phyloP scores from a whole-genome alignment of 305 asterid species.

The Nicotiana rustica region DNA sequence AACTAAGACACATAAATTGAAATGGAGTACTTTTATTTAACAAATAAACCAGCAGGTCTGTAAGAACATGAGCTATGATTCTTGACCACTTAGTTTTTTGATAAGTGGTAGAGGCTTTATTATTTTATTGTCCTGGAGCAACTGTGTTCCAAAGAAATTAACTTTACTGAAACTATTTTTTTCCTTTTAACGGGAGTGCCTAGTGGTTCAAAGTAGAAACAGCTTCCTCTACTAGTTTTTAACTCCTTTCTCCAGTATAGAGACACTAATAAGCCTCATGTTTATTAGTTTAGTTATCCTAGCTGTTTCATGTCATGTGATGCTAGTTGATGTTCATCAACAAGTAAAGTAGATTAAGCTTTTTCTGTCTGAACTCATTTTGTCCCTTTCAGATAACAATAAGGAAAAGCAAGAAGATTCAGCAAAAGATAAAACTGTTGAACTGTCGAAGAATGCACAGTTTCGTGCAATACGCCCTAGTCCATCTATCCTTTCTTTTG shows the following conservation, averaged over 20 bases:
- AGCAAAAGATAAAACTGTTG: conserved; percentile 49
- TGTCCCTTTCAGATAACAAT: conserved; percentile 58
- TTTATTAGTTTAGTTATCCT: neutral
- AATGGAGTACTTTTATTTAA: neutral
- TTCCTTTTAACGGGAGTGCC: neutral
- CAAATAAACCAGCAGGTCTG: neutral
- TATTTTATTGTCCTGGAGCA: conserved; percentile 1
- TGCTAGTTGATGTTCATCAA: neutral
- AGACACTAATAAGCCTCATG: neutral
- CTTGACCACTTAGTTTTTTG: neutral
- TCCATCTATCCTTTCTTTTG: conserved; percentile 85
- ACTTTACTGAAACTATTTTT: conserved; percentile 11
- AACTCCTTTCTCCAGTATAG: neutral
- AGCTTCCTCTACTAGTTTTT: neutral
- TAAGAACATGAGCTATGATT: neutral
- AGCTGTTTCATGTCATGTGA: conserved; percentile 22
- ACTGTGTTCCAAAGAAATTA: neutral
- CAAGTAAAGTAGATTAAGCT: neutral
- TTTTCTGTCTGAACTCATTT: neutral
- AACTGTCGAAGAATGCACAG: conserved; percentile 88
- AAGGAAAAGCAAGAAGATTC: conserved; percentile 55
- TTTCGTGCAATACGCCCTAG: conserved; percentile 95
- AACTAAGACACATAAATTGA: neutral
- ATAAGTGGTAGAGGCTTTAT: neutral
- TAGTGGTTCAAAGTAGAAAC: conserved; percentile 16